phyloP scores from a whole-genome alignment of 805 yeast species.

The Vanderwaltozyma polyspora region DNA sequence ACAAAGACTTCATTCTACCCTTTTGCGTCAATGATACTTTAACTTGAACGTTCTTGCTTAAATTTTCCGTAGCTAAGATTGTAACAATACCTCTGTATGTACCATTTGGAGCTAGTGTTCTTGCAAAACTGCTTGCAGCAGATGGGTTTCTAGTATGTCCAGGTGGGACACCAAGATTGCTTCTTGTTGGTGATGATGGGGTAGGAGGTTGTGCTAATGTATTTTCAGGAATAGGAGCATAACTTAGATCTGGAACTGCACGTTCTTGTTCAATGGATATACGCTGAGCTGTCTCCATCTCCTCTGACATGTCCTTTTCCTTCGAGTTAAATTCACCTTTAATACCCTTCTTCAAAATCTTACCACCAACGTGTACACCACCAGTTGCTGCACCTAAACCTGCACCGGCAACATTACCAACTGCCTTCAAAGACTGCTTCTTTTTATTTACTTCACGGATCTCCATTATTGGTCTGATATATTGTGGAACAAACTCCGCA shows the following conservation, averaged over 20 bases:
- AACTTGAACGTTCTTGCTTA: slow-evolving; percentile 37
- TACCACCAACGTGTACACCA: slow-evolving; percentile 39
- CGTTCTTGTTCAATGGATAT: slow-evolving; percentile 14
- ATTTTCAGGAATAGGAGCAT: slow-evolving; percentile 15
- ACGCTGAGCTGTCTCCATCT: background rate
- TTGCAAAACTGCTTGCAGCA: slow-evolving; percentile 17
- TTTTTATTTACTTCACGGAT: slow-evolving; percentile 12
- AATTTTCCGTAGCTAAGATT: slow-evolving; percentile 37
- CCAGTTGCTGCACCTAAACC: slow-evolving; percentile 34
- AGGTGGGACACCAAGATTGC: background rate
- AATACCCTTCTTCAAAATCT: slow-evolving; percentile 24
- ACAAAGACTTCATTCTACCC: slow-evolving; percentile 42
- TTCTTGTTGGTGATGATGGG: background rate
- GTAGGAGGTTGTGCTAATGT: slow-evolving; percentile 8
- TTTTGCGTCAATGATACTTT: slow-evolving; percentile 40
- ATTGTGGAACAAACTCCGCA: slow-evolving; percentile 52
- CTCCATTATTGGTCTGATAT: slow-evolving; percentile 51
- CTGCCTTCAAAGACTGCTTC: slow-evolving; percentile 25
- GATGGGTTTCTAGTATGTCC: slow-evolving; percentile 1
- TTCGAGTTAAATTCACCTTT: slow-evolving; percentile 6
- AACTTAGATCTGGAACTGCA: slow-evolving; percentile 22
- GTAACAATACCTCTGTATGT: slow-evolving; percentile 42
- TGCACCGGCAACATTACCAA: slow-evolving; percentile 29
- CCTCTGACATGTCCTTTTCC: background rate
- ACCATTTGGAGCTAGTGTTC: slow-evolving; percentile 24